A percentile compares a stretch with the other conserved stretches of the same genome.
Evolutionary conservation across 2,329 filamentous ascomycete genomes (phyloP).

Genomic region (Neonectria sp.): DNA sequence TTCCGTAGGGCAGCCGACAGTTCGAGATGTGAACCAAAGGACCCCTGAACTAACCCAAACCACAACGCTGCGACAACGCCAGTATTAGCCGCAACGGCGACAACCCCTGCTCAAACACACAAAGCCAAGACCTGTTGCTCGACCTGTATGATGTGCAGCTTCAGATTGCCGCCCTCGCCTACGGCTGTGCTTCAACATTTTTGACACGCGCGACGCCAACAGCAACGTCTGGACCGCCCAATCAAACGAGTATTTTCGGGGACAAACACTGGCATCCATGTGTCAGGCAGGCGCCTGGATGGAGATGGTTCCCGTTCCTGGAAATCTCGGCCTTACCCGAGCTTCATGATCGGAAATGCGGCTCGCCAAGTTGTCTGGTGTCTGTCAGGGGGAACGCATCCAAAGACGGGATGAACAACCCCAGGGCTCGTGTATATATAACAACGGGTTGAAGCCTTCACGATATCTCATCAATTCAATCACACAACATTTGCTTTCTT

Average conservation of each 20-base stretch:
- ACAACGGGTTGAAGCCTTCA: neutral
- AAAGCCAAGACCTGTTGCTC: slow-evolving; percentile 25
- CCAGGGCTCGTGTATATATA: slow-evolving; percentile 4
- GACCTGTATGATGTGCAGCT: slow-evolving; percentile 30
- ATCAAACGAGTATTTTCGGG: neutral
- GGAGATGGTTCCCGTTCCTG: slow-evolving; percentile 10
- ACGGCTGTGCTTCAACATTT: slow-evolving; percentile 16
- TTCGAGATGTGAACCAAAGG: neutral
- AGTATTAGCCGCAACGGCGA: neutral
- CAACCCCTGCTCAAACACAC: slow-evolving; percentile 24
- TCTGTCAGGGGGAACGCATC: neutral
- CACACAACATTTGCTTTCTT: slow-evolving; percentile 11
- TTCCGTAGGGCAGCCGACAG: neutral
- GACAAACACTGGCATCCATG: neutral
- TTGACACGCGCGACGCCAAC: slow-evolving; percentile 8
- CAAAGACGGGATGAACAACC: neutral
- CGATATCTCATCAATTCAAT: neutral
- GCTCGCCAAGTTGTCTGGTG: slow-evolving; percentile 8
- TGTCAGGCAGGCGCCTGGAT: slow-evolving; percentile 5
- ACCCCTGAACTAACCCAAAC: slow-evolving; percentile 24
- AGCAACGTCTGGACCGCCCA: slow-evolving; percentile 9
- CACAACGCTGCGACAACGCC: slow-evolving; percentile 16
- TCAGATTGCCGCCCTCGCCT: slow-evolving; percentile 20
- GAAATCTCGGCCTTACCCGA: slow-evolving; percentile 5
- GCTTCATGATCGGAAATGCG: neutral